Conservation (phyloP, 495 filamentous ascomycete species). For the Neurospora sp. region DNA sequence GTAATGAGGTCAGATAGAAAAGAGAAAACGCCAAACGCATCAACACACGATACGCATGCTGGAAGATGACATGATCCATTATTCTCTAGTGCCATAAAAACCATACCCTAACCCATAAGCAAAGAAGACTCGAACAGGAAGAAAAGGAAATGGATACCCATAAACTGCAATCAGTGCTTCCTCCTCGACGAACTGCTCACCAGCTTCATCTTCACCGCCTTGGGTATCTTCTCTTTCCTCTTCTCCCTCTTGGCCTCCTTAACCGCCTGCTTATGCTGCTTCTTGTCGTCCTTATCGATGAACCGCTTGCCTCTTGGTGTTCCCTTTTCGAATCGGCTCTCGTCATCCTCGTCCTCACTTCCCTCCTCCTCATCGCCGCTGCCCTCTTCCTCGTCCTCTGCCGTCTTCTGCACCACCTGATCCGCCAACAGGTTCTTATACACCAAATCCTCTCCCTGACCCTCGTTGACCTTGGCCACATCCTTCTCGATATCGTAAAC, state of each 20-base stretch:
- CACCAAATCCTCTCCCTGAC: constrained; percentile 60
- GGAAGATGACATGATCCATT: background rate
- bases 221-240: constrained; percentile 89
- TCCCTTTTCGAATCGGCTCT: constrained; percentile 50
- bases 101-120: background rate
- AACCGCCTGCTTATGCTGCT: constrained; percentile 77
- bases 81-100: background rate
- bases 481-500: constrained; percentile 95
- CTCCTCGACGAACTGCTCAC: constrained; percentile 34
- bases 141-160: background rate
- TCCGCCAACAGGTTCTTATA: constrained; percentile 74
- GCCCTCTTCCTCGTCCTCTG: constrained; percentile 30
- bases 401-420: constrained; percentile 40
- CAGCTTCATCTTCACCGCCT: constrained; percentile 80
- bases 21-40: background rate
- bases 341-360: constrained; percentile 22
- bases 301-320: constrained; percentile 78
- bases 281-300: constrained; percentile 83
- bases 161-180: constrained; percentile 18
- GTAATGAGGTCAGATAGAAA: background rate
- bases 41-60: background rate
- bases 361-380: constrained; percentile 32
- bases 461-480: constrained; percentile 61
- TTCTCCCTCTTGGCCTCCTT: constrained; percentile 93
- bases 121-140: background rate